phyloP scores from a whole-genome alignment of 371 early-diverging fungal species.

The Rhizopus stolonifer region DNA sequence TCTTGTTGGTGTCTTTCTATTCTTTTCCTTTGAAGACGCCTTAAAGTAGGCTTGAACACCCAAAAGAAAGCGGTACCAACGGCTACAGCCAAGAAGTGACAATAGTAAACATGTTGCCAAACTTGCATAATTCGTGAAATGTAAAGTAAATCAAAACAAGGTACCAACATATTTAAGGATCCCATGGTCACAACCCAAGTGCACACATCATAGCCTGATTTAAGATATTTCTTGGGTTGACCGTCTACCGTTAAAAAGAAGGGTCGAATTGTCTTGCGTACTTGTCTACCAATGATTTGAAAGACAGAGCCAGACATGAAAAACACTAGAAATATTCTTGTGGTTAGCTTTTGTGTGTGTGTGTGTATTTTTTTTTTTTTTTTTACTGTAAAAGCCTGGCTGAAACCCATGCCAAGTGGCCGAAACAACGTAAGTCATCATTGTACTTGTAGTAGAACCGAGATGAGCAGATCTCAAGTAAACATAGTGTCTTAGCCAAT shows the following conservation, averaged over 20 bases:
- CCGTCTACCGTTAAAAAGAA: conserved; percentile 36
- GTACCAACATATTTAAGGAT: conserved; percentile 65
- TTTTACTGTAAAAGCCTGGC: conserved; percentile 81
- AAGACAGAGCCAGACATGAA: conserved; percentile 26
- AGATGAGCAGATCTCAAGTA: conserved; percentile 70
- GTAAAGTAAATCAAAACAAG: conserved; percentile 71
- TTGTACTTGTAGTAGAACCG: conserved; percentile 50
- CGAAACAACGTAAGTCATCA: conserved; percentile 78
- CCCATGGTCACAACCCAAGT: conserved; percentile 68
- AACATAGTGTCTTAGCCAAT: conserved; percentile 83
- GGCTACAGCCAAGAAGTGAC: conserved; percentile 51
- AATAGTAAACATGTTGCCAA: conserved; percentile 58
- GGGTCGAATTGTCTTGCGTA: conserved; percentile 74
- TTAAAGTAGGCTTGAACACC: conserved; percentile 7
- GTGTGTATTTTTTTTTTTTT: conserved; percentile 4
- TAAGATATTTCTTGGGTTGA: conserved; percentile 7
- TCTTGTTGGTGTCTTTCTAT: conserved; percentile 13
- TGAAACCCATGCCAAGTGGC: conserved; percentile 96
- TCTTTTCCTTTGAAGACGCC: conserved; percentile 20
- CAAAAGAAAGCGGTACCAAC: conserved; percentile 24
- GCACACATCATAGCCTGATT: conserved; percentile 59
- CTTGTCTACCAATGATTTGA: conserved; percentile 29
- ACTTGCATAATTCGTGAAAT: conserved; percentile 52
- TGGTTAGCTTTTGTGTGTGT: conserved; percentile 10
- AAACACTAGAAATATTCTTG: conserved; percentile 15